These are phyloP conservation scores for Ophiostoma piceae DNA, from an alignment of 2,329 filamentous ascomycete genomes.

Conservation along the genomic window DNA sequence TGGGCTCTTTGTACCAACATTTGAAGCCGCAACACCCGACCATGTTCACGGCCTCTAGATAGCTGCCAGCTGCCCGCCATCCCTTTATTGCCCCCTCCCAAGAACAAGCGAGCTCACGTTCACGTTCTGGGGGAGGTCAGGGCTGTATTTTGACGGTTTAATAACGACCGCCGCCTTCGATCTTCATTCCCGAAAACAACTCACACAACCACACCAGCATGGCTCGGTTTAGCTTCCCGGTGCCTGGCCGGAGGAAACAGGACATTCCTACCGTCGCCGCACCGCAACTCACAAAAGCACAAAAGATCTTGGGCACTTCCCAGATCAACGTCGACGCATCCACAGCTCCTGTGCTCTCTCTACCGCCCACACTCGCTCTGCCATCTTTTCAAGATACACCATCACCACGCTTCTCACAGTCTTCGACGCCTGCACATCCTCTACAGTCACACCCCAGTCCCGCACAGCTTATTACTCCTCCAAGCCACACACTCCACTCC, in stretches of 20 bases:
- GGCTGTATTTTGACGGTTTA: not conserved
- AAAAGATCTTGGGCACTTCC: conserved; percentile 46
- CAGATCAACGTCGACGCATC: conserved; percentile 42
- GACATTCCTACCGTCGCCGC: conserved; percentile 32
- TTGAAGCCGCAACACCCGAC: conserved; percentile 7
- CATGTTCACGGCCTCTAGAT: not conserved
- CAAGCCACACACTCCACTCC: not conserved
- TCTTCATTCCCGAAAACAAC: not conserved
- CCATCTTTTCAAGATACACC: not conserved
- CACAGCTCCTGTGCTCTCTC: not conserved
- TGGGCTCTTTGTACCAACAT: not conserved
- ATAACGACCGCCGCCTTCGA: not conserved
- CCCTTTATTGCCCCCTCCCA: conserved; percentile 8
- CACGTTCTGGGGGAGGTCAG: conserved; percentile 12
- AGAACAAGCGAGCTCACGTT: conserved; percentile 11
- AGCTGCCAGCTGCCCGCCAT: not conserved
- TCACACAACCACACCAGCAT: conserved; percentile 24
- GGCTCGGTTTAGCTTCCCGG: conserved; percentile 45
- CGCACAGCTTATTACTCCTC: not conserved
- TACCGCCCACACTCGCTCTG: not conserved
- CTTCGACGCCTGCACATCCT: not conserved
- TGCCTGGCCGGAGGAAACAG: conserved; percentile 45
- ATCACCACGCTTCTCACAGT: not conserved
- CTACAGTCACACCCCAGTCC: conserved; percentile 14
- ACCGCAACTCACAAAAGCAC: conserved; percentile 47